These are phyloP conservation scores for Byssochlamys sp. DNA, from an alignment of 2,329 filamentous ascomycete genomes.

Conservation along the genomic window DNA sequence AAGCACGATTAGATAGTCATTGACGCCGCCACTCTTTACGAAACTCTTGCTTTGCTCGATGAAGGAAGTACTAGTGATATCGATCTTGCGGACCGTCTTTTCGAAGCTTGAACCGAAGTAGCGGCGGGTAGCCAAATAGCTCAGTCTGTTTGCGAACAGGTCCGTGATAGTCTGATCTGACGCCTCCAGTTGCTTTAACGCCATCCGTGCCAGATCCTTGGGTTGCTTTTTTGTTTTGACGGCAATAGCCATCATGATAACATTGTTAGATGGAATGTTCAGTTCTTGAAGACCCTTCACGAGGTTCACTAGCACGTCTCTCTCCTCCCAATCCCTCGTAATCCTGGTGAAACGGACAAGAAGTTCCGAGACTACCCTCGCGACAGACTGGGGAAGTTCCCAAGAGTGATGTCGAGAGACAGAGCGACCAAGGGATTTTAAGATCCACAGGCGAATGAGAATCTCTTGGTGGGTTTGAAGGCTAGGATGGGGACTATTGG, in stretches of 20 bases:
- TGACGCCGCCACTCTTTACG: constrained; percentile 19
- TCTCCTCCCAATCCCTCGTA: constrained; percentile 5
- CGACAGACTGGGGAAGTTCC: constrained; percentile 9
- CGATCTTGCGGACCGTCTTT: constrained; percentile 20
- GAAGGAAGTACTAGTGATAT: constrained; percentile 26
- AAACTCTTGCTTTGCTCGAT: constrained; percentile 20
- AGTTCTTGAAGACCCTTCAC: constrained; percentile 20
- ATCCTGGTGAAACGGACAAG: constrained; percentile 20
- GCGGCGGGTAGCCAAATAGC: constrained; percentile 16
- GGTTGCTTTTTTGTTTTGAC: constrained; percentile 16
- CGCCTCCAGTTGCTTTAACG: constrained; percentile 19
- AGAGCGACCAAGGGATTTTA: constrained; percentile 18
- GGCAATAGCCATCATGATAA: constrained; percentile 19
- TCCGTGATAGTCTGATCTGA: constrained; percentile 17
- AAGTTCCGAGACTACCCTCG: constrained; percentile 14
- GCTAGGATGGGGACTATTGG: not conserved
- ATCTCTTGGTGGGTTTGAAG: constrained; percentile 18
- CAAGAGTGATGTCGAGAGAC: constrained; percentile 13
- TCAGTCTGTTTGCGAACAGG: constrained; percentile 17
- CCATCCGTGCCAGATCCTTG: constrained; percentile 13
- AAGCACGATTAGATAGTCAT: constrained; percentile 20
- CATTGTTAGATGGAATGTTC: constrained; percentile 20
- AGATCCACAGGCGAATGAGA: constrained; percentile 24
- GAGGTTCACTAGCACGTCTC: constrained; percentile 18
- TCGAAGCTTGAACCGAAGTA: constrained; percentile 22